Percentiles rank a stretch among this genome's conserved stretches.
Evolutionary conservation across 2,329 filamentous ascomycete genomes (phyloP).

Genomic region (Trichoderma simmonsii): DNA sequence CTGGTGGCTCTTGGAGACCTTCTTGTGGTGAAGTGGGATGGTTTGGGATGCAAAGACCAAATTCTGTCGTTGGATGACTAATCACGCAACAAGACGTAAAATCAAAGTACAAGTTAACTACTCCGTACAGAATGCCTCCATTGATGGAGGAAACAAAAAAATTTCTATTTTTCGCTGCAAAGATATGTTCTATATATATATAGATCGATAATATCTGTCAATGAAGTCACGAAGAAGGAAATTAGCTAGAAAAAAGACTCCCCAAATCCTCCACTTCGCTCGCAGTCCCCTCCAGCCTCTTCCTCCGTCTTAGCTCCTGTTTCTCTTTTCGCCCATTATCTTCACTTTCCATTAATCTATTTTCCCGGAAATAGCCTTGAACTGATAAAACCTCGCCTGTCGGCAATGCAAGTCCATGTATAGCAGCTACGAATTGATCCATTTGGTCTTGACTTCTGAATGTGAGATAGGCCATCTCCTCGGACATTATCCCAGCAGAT

Average conservation of each 20-base stretch:
- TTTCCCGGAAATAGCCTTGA: not conserved
- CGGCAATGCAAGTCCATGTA: not conserved
- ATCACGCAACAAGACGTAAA: not conserved
- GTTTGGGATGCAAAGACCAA: constrained; percentile 7
- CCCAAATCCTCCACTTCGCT: not conserved
- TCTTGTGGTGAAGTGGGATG: constrained; percentile 1
- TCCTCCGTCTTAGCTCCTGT: not conserved
- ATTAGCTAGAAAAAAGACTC: not conserved
- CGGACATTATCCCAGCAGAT: not conserved
- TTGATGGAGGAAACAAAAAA: too few relatives aligned
- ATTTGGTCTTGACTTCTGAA: not conserved
- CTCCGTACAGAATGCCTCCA: too few relatives aligned
- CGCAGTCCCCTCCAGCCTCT: not conserved
- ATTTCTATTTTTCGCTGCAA: too few relatives aligned
- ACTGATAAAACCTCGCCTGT: not conserved
- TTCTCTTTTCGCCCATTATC: not conserved
- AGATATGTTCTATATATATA: too few relatives aligned
- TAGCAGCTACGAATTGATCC: not conserved
- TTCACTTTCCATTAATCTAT: not conserved
- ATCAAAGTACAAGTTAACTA: too few relatives aligned
- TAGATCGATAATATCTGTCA: too few relatives aligned
- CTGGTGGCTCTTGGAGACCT: constrained; percentile 5
- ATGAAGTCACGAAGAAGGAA: not conserved
- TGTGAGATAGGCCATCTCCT: not conserved
- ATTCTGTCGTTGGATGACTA: constrained; percentile 18